These are phyloP conservation scores for Mycena rosella DNA, from an alignment of 768 basidiomycete genomes.

Conservation along the genomic window DNA sequence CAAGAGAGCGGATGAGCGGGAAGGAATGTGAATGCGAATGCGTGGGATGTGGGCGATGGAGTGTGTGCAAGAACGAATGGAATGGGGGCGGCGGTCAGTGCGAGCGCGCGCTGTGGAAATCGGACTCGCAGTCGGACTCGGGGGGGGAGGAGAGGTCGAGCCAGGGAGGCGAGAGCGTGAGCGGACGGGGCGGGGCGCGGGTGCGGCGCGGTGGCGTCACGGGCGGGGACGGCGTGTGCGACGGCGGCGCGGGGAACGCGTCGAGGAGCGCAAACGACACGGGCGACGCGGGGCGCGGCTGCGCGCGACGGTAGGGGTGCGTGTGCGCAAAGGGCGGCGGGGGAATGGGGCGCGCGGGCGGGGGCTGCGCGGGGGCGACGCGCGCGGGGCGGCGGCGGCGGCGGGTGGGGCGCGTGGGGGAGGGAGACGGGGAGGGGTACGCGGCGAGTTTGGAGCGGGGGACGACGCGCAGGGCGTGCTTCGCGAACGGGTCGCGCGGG, in stretches of 20 bases:
- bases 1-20: too few species aligned
- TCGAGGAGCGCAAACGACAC: slow-evolving; percentile 8
- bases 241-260: slow-evolving; percentile 30
- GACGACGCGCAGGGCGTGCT: too few species aligned
- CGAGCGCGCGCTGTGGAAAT: too few species aligned
- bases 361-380: not conserved
- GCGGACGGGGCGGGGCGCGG: too few species aligned
- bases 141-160: too few species aligned
- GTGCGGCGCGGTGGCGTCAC: too few species aligned
- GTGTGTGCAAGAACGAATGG: too few species aligned
- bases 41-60: too few species aligned
- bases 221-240: slow-evolving; percentile 9
- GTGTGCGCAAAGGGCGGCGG: not conserved
- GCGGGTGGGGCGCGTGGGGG: not conserved
- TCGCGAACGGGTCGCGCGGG: not conserved
- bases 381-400: not conserved
- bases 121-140: too few species aligned
- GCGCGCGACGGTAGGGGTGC: not conserved
- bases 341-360: not conserved
- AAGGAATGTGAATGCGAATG: too few species aligned
- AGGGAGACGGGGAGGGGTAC: not conserved
- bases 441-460: not conserved
- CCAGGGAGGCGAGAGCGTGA: too few species aligned
- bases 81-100: too few species aligned
- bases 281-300: not conserved